These are phyloP conservation scores for Teratosphaeria epicoccoides DNA, from an alignment of 2,329 filamentous ascomycete species.

Conservation along the genomic window DNA sequence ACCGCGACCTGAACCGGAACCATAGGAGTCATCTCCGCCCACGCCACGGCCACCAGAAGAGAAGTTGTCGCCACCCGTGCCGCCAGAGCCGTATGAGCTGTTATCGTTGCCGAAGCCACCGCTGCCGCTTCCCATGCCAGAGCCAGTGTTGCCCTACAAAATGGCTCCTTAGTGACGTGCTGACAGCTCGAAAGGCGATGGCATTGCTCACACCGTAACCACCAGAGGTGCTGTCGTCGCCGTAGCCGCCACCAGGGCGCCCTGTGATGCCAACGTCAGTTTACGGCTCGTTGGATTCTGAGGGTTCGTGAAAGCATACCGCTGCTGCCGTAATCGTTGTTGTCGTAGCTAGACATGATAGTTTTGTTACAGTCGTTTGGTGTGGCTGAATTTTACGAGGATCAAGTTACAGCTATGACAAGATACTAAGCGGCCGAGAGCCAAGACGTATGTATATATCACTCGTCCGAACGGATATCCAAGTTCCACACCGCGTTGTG, in stretches of 20 bases:
- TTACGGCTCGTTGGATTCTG: not conserved
- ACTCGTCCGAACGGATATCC: not conserved
- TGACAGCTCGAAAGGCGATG: conserved; percentile 3
- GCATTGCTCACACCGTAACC: conserved; percentile 5
- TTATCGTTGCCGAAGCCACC: conserved; percentile 2
- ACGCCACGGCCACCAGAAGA: not conserved
- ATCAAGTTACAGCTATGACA: too few relatives aligned
- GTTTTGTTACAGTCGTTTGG: not conserved
- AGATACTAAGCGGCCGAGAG: too few relatives aligned
- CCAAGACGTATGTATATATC: not conserved
- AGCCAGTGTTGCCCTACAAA: not conserved
- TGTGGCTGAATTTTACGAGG: too few relatives aligned
- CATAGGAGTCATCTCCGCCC: not conserved
- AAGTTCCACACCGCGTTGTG: not conserved
- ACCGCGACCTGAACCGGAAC: not conserved
- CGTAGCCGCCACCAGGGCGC: conserved; percentile 3
- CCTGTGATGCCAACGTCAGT: conserved; percentile 1
- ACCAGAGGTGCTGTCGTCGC: conserved; percentile 3
- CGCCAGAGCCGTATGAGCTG: conserved; percentile 5
- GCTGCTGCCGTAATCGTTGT: conserved; percentile 3
- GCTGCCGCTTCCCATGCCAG: not conserved
- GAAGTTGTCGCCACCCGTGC: not conserved
- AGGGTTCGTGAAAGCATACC: not conserved
- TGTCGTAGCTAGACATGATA: conserved; percentile 8
- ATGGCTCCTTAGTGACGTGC: not conserved